Base-by-base conservation (phyloP, 176 grass and related monocot species). In the Coix lacrymajobi region DNA sequence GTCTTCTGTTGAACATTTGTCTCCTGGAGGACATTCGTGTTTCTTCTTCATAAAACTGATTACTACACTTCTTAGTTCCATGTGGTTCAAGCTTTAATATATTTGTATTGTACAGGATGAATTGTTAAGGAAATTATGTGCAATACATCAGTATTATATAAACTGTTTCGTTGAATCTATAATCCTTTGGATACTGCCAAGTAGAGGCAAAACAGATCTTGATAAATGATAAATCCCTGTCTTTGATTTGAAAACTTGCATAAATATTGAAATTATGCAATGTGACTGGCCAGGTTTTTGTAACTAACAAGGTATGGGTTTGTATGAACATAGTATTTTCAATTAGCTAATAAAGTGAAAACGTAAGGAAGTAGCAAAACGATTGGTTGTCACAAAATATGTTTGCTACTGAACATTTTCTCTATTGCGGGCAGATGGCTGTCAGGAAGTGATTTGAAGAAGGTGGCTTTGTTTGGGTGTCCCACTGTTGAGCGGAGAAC, bases 361-460 rank as follows among this genome's bases (percentile, higher is more conserved):
- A 64, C 25, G 9, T 1, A 24, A 56, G 20, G 22, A 38, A 38
- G 5, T 36, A 3, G 34, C 6, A 52, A 52, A 52, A 52, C 16
- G 20, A 8, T 52, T 52, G 5, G 1, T 52, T 52, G 48, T 81
- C 49, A 16, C 30, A 29, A 34, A 60, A n/a, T 71, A 62, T 12
- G 29, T 84, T 3, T 37, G 48, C 22, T 22, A 44, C 40, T 80
- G 57, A 79, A 76, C 32, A 8, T 78, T 57, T 73, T 75, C 20
- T 66, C 4, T 78, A 49, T 76, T 28, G 25, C 16, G 37, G 46
- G 28, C 66, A 92, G 93, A 75, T 95, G 93, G 90, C 67, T 95
- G 30, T 95, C 93, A 4, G 92, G 93, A 34, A 92, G 82, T 76
- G 87, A 95, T 77, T 77, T 90, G 83, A 97, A 97, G 81, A 88